Evolutionary conservation across 2,329 filamentous ascomycete genomes (phyloP).

Genomic region (Emmonsiellopsis sp.): DNA sequence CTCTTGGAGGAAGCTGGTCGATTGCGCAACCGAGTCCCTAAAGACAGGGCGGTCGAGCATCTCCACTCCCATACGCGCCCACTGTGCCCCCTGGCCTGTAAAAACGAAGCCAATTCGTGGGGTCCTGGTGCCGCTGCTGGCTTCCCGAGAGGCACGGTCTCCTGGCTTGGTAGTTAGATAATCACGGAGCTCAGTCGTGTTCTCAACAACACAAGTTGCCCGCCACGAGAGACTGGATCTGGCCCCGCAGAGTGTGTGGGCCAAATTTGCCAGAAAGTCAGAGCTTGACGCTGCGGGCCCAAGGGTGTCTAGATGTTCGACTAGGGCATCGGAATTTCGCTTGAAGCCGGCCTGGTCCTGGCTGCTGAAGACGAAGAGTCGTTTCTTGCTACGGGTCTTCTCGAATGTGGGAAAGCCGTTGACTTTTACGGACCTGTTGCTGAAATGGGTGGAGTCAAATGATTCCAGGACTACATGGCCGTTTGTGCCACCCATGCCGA

Average conservation of each 20-base stretch:
- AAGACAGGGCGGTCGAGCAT: background rate
- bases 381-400: background rate
- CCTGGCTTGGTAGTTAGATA: background rate
- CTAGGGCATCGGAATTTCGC: background rate
- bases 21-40: background rate
- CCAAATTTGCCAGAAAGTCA: background rate
- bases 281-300: background rate
- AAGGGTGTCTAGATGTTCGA: background rate
- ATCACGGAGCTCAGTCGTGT: background rate
- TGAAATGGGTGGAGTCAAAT: background rate
- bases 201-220: background rate
- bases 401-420: background rate
- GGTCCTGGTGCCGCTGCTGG: background rate
- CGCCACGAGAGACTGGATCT: background rate
- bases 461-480: background rate
- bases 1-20: background rate
- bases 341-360: background rate
- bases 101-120: background rate
- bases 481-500: background rate
- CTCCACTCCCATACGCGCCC: background rate
- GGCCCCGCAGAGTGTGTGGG: background rate
- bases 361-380: background rate
- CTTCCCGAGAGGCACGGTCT: background rate
- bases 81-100: background rate
- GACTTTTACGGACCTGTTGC: background rate